Evolutionary conservation across 1,284 basidiomycete genomes (phyloP), one percentile per base, ranked within the genome.

Genomic region (Trametes versicolor): DNA sequence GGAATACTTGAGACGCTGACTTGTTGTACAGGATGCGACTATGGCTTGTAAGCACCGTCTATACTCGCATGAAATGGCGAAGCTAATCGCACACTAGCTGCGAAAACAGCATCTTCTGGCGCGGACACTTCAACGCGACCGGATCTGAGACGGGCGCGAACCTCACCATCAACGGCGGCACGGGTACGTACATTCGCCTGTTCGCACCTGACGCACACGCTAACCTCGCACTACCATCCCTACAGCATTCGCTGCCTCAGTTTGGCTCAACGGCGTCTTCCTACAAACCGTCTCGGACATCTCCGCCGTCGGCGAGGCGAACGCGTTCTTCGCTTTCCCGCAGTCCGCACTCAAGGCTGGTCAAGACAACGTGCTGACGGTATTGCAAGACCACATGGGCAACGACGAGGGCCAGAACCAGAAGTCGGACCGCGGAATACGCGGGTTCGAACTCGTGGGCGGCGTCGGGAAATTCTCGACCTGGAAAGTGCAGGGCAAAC

Each of bases 401-500:
- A 78, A 92, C 66, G 84, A 92, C 64, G 88, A 94, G 56, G 68
- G 68, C 74, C 83, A 84, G 43, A 55, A 67, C 73, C 74, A 80
- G 60, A 94, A 92, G 76, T 87, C 90, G 7, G 90, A 92, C 39
- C 88, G 93, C 23, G 93, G 93, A 0, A 83, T 95, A 56, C 85
- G 90, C n/a, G 92, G 91, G 21, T 94, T 90, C 80, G 72, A 83
- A 68, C 82, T 94, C 13, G 82, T 86, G 61, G 75, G 76, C 8
- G 90, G 48, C 3, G 60, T 32, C 25, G 60, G 89, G 19, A 79
- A 79, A 21, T 91, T 93, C 72, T 80, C 81, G 2, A 78, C 81
- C 8, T 95, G 94, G 93, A 92, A 86, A 68, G 91, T 95, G 0
- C 92, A 94, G 77, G 93, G 93, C 43, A 95, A 94, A 74, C 71